Percentiles rank a stretch among this genome's conserved stretches.
phyloP scores from a whole-genome alignment of 148 eudicot genomes.

The Silene latifolia region DNA sequence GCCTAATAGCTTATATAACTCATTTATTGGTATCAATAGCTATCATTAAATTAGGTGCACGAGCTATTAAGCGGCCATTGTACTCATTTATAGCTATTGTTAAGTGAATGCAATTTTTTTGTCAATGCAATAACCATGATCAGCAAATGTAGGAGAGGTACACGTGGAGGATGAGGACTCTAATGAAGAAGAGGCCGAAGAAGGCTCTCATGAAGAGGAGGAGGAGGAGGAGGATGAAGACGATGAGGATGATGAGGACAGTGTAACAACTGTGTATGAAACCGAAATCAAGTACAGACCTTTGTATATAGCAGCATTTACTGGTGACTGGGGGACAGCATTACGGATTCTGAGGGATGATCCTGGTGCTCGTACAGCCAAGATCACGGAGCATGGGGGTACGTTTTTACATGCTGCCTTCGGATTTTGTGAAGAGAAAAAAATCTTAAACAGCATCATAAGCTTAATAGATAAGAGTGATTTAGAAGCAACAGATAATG shows the following conservation, averaged over 20 bases:
- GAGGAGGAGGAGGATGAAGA: neutral
- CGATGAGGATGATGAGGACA: slow-evolving; percentile 4
- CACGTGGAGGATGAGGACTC: slow-evolving; percentile 14
- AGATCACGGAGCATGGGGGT: slow-evolving; percentile 9
- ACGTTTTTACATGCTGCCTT: slow-evolving; percentile 12
- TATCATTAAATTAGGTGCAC: no score
- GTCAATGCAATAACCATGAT: neutral
- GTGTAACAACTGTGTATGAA: slow-evolving; percentile 13
- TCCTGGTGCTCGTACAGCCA: slow-evolving; percentile 8
- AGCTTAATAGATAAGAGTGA: slow-evolving; percentile 11
- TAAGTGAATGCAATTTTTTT: neutral
- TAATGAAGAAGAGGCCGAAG: slow-evolving; percentile 3
- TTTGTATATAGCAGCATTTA: slow-evolving; percentile 15
- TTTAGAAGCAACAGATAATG: slow-evolving; percentile 11
- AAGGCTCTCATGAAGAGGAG: neutral
- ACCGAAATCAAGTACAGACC: slow-evolving; percentile 13
- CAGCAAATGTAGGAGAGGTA: slow-evolving; percentile 8
- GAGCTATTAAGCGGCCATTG: no score
- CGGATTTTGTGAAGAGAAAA: slow-evolving; percentile 10
- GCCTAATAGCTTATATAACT: no score
- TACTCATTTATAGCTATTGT: no score
- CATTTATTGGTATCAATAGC: no score
- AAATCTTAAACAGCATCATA: neutral
- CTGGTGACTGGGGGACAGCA: slow-evolving; percentile 15
- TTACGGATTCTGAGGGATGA: slow-evolving; percentile 2